Evolutionary conservation across 441 rosid species (phyloP), one percentile per base, ranked within the genome.

Genomic region (Macaranga tanarius): DNA sequence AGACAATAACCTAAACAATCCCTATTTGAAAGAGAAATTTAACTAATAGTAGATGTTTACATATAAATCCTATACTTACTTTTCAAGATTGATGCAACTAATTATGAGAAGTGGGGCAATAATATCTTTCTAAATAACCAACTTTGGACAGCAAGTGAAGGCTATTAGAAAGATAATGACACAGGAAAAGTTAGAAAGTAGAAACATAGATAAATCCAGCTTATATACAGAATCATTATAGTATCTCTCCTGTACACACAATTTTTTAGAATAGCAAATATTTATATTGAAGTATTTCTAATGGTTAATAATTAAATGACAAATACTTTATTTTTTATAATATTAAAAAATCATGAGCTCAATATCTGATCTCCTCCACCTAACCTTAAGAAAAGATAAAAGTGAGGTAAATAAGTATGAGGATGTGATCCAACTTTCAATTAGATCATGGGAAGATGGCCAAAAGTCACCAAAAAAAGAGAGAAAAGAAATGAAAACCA

Each of bases 401-500:
- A 22, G 31, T 26, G 16, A 22, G 22, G 60, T 10, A 56, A 9
- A 23, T 19, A 48, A 9, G 7, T 42, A 9, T 9, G 8, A 9
- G 48, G 17, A 48, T 19, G 55, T 44, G 51, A 26, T 16, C 22
- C 40, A 5, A 44, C 16, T 4, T 70, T 26, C 20, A 70, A 12
- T 58, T 23, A 7, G 48, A 58, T 25, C 34, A 50, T 34, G 44
- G 16, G 48, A 50, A 61, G 9, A 28, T 7, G 5, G 8, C 42
- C 23, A 17, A 50, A 64, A 22, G 19, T 34, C 45, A 26, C 47
- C 68, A 66, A 7, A 44, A 17, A 60, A 71, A 25, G 5, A 10
- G 11, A 20, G 5, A 65, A 12, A 20, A 42, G 57, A 44, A 48
- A 15, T 76, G 76, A 74, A 40, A 64, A 48, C 17, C 20, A 64